phyloP scores from a whole-genome alignment of 345 rosid species.

The Zanthoxylum bungeanum region DNA sequence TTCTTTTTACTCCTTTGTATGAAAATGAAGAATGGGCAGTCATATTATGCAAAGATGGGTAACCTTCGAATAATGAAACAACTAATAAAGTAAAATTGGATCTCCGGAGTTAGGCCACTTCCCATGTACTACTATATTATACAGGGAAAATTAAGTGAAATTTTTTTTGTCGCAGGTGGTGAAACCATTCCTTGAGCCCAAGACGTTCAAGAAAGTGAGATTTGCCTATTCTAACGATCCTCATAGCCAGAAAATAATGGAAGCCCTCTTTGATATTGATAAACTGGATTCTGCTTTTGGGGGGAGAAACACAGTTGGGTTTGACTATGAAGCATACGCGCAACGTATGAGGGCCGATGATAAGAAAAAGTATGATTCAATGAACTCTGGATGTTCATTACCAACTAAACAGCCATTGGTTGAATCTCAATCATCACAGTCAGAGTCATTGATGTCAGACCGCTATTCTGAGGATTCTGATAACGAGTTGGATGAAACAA shows the following conservation, averaged over 20 bases:
- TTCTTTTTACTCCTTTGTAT: no score
- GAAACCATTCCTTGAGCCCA: slow-evolving; percentile 66
- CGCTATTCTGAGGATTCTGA: slow-evolving; percentile 14
- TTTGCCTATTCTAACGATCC: slow-evolving; percentile 51
- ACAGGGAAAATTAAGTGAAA: slow-evolving; percentile 1
- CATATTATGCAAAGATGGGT: background rate
- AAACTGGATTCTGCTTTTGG: slow-evolving; percentile 59
- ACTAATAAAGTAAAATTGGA: background rate
- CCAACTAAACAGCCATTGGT: slow-evolving; percentile 4
- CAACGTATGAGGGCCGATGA: slow-evolving; percentile 62
- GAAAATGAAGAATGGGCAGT: no score
- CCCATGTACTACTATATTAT: no score
- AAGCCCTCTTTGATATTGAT: slow-evolving; percentile 56
- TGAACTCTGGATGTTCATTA: slow-evolving; percentile 7
- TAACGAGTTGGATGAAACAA: slow-evolving; percentile 20
- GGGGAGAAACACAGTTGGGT: slow-evolving; percentile 43
- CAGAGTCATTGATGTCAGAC: slow-evolving; percentile 6
- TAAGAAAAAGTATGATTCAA: slow-evolving; percentile 11
- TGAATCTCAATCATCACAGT: slow-evolving; percentile 7
- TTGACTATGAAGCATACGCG: slow-evolving; percentile 36
- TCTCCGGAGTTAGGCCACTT: background rate
- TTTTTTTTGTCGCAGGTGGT: slow-evolving; percentile 40
- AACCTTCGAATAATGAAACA: background rate
- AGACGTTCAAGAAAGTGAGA: slow-evolving; percentile 59
- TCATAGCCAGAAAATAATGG: slow-evolving; percentile 43